phyloP scores from a whole-genome alignment of 352 stramenopile species.

The Globisporangium acanthophoron region DNA sequence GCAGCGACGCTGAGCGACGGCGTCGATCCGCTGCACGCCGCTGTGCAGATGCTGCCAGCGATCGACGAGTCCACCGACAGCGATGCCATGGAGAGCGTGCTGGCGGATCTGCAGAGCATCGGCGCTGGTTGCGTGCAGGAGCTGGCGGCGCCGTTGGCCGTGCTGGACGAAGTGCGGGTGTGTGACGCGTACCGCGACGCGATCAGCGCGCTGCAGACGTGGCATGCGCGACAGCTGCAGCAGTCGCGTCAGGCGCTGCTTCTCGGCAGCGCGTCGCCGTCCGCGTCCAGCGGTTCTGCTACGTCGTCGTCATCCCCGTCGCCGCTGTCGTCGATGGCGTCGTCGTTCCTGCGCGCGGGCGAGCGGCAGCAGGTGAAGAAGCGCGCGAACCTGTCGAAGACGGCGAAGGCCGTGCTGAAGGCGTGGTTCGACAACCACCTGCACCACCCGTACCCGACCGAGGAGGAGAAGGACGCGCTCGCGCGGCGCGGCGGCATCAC shows the following conservation, averaged over 20 bases:
- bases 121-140: constrained; percentile 13
- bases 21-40: constrained; percentile 16
- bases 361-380: constrained; percentile 42
- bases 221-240: constrained; percentile 22
- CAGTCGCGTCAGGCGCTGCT: constrained; percentile 18
- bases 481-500: constrained; percentile 65
- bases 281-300: background rate
- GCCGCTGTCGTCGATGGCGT: background rate
- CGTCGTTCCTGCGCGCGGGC: background rate
- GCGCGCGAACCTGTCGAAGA: constrained; percentile 69
- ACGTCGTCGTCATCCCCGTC: constrained; percentile 3
- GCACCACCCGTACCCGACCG: constrained; percentile 80
- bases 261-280: background rate
- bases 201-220: constrained; percentile 24
- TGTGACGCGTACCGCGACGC: constrained; percentile 23
- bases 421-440: constrained; percentile 82
- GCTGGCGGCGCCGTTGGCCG: constrained; percentile 17
- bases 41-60: constrained; percentile 24
- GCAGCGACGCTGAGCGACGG: constrained; percentile 8
- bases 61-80: background rate
- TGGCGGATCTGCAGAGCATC: constrained; percentile 9
- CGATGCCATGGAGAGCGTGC: constrained; percentile 10
- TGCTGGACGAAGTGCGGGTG: constrained; percentile 19
- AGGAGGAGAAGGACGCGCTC: constrained; percentile 79
- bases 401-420: constrained; percentile 65